Evolutionary conservation across 352 stramenopile genomes (phyloP).

Genomic region (Globisporangium solare): DNA sequence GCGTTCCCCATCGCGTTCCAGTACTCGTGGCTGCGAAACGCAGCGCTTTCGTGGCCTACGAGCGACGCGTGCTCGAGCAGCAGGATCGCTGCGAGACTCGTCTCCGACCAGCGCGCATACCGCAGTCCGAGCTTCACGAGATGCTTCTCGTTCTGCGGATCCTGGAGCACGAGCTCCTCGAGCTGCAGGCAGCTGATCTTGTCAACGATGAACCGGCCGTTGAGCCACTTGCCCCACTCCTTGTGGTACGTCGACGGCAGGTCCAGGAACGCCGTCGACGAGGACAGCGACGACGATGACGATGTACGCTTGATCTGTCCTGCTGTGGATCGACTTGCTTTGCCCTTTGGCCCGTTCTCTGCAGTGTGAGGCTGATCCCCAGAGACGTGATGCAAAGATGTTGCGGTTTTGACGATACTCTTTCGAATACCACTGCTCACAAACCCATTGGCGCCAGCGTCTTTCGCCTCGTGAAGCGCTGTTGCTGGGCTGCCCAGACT

Average conservation of each 20-base stretch:
- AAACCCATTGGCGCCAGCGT: not conserved
- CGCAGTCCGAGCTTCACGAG: constrained; percentile 56
- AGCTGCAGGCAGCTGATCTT: constrained; percentile 63
- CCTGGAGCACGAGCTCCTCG: constrained; percentile 51
- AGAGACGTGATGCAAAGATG: not conserved
- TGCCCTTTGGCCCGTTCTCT: not conserved
- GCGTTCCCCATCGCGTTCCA: constrained; percentile 65
- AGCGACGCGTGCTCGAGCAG: constrained; percentile 52
- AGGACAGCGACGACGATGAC: too few relatives aligned
- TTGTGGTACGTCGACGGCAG: constrained; percentile 39
- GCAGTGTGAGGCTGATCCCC: not conserved
- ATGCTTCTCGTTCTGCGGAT: constrained; percentile 32
- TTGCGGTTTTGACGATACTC: not conserved
- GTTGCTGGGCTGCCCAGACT: not conserved
- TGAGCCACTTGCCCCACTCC: constrained; percentile 55
- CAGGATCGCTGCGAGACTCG: constrained; percentile 47
- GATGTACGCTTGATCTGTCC: not conserved
- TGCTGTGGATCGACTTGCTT: not conserved
- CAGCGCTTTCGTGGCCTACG: constrained; percentile 26
- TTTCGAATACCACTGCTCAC: not conserved
- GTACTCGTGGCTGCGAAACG: constrained; percentile 46
- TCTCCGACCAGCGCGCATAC: constrained; percentile 47
- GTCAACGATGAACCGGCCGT: constrained; percentile 45
- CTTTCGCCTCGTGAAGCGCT: not conserved
- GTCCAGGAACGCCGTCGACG: not conserved